Percentiles rank a stretch among this genome's conserved stretches.
Conservation (phyloP, 345 rosid species). For the Bruguiera sexangula region DNA sequence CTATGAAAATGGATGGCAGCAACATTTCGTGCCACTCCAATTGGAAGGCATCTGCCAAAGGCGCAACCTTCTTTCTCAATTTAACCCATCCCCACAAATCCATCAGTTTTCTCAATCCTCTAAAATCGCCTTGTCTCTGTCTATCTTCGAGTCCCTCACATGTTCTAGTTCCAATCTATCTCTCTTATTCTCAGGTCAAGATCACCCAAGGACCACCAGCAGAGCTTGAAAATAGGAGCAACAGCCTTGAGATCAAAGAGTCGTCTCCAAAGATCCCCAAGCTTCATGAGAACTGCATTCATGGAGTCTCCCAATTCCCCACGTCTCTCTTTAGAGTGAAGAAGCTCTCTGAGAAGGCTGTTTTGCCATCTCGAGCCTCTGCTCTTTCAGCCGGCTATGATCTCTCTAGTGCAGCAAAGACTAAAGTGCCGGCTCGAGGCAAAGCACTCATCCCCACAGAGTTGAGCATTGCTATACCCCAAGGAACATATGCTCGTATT, state of each 20-base stretch:
- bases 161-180: background rate
- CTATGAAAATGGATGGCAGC: too few relatives aligned
- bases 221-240: background rate
- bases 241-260: constrained; percentile 10
- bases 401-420: constrained; percentile 55
- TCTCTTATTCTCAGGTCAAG: background rate
- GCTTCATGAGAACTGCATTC: constrained; percentile 38
- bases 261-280: constrained; percentile 40
- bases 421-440: constrained; percentile 78
- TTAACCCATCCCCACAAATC: too few relatives aligned
- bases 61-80: too few relatives aligned
- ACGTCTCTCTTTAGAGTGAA: constrained; percentile 47
- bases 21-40: too few relatives aligned
- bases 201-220: background rate
- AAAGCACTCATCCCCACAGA: constrained; percentile 73
- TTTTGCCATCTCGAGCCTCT: constrained; percentile 65
- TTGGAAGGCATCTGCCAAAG: too few relatives aligned
- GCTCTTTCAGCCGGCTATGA: constrained; percentile 78
- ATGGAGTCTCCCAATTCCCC: constrained; percentile 5
- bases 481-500: constrained; percentile 74
- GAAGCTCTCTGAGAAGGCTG: constrained; percentile 70
- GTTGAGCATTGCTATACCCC: constrained; percentile 64
- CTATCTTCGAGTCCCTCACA: too few relatives aligned
- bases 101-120: too few relatives aligned
- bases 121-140: too few relatives aligned